A percentile compares a stretch with the other conserved stretches of the same genome.
Conservation (phyloP, 1,139 yeast genomes). For the Suhomyces panamericanus region DNA sequence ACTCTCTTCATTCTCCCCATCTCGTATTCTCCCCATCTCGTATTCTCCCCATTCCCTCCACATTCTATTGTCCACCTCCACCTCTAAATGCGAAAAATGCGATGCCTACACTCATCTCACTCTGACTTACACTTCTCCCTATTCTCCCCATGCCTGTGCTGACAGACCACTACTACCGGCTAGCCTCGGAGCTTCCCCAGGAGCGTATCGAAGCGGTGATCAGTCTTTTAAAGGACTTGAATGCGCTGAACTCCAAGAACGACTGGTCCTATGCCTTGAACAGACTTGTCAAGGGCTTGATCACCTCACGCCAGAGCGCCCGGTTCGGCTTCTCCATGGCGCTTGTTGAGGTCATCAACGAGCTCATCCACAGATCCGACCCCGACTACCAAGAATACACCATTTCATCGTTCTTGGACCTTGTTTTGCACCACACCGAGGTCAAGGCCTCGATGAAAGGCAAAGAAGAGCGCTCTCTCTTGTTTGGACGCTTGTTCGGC, state of each 20-base stretch:
- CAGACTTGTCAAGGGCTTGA: slow-evolving; percentile 76
- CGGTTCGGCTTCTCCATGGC: slow-evolving; percentile 89
- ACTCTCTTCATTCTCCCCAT: too few species aligned
- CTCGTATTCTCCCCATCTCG: neutral
- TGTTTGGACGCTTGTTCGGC: slow-evolving; percentile 87
- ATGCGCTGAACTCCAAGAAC: slow-evolving; percentile 40
- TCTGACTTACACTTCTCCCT: too few species aligned
- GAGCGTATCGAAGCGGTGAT: slow-evolving; percentile 78
- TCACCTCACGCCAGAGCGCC: slow-evolving; percentile 81
- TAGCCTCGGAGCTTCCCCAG: slow-evolving; percentile 73
- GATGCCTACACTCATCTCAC: neutral
- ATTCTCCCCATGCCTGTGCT: slow-evolving; percentile 47
- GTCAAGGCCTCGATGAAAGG: slow-evolving; percentile 63
- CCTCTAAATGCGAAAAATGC: too few species aligned
- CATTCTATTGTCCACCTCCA: neutral
- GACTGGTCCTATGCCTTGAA: slow-evolving; percentile 85
- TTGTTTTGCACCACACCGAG: slow-evolving; percentile 43
- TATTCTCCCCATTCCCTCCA: neutral
- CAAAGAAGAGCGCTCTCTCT: slow-evolving; percentile 74
- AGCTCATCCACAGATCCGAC: slow-evolving; percentile 32
- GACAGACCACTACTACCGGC: slow-evolving; percentile 72
- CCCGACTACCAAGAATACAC: slow-evolving; percentile 33
- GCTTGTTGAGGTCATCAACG: slow-evolving; percentile 68
- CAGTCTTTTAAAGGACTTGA: slow-evolving; percentile 59
- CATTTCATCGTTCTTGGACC: slow-evolving; percentile 40